phyloP scores from a whole-genome alignment of 2,329 filamentous ascomycete species.

The Xylaria hypoxylon region DNA sequence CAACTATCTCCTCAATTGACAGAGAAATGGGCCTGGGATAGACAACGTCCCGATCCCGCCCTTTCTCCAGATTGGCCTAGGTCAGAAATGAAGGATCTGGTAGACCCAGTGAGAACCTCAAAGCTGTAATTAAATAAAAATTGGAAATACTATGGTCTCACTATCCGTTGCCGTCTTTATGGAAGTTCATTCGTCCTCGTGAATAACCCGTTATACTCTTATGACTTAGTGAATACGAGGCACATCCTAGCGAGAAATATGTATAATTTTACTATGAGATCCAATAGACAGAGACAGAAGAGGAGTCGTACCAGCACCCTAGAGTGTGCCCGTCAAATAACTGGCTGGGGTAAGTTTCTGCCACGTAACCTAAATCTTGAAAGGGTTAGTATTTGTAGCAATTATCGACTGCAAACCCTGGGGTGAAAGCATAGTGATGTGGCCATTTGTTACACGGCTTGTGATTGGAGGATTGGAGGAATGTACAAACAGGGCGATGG shows the following conservation, averaged over 20 bases:
- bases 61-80: constrained; percentile 38
- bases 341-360: background rate
- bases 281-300: background rate
- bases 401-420: background rate
- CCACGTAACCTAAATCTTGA: constrained; percentile 2
- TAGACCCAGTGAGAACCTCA: constrained; percentile 25
- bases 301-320: background rate
- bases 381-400: constrained; percentile 7
- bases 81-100: constrained; percentile 36
- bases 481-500: background rate
- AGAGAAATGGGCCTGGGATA: constrained; percentile 69
- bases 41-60: constrained; percentile 66
- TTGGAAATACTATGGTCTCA: background rate
- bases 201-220: background rate
- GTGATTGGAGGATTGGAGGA: background rate
- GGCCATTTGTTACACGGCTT: background rate
- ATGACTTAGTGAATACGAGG: background rate
- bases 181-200: background rate
- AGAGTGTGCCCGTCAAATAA: background rate
- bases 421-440: background rate
- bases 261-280: background rate
- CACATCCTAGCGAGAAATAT: background rate
- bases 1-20: constrained; percentile 57
- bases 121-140: constrained; percentile 30
- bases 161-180: background rate